Percentiles rank a stretch among this genome's conserved stretches.
Conservation (phyloP, 345 rosid species). For the Eucalyptus sp. region DNA sequence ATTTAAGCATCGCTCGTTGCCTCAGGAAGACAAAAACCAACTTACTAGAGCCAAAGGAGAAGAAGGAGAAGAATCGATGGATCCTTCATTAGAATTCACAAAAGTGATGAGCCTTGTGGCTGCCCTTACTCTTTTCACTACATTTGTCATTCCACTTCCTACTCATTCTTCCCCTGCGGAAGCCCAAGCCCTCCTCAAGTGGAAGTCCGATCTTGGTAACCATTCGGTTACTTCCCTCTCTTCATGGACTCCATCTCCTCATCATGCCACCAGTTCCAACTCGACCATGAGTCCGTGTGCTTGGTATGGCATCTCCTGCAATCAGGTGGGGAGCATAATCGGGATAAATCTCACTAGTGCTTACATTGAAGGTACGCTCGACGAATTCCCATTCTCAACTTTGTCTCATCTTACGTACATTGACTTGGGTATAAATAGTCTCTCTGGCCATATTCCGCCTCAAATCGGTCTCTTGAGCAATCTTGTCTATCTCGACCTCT, state of each 20-base stretch:
- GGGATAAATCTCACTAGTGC: neutral
- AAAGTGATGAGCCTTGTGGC: too few species aligned
- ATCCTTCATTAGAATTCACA: neutral
- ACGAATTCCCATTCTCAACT: too few species aligned
- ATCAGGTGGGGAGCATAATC: neutral
- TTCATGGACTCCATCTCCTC: neutral
- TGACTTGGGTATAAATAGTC: neutral
- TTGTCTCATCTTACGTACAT: neutral
- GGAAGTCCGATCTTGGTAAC: neutral
- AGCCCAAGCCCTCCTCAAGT: too few species aligned
- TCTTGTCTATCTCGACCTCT: too few species aligned
- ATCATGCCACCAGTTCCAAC: neutral
- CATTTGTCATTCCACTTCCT: too few species aligned
- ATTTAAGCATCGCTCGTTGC: neutral
- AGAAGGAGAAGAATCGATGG: neutral
- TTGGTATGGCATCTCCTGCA: constrained; percentile 13
- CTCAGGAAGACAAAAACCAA: neutral
- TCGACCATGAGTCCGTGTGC: neutral
- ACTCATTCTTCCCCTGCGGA: too few species aligned
- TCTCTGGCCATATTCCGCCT: too few species aligned
- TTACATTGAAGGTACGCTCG: too few species aligned
- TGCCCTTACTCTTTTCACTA: too few species aligned
- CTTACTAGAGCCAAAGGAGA: neutral
- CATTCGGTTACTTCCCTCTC: neutral
- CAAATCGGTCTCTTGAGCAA: too few species aligned